Evolutionary conservation across 306 rosid species (phyloP).

Genomic region (Prosopis cineraria): DNA sequence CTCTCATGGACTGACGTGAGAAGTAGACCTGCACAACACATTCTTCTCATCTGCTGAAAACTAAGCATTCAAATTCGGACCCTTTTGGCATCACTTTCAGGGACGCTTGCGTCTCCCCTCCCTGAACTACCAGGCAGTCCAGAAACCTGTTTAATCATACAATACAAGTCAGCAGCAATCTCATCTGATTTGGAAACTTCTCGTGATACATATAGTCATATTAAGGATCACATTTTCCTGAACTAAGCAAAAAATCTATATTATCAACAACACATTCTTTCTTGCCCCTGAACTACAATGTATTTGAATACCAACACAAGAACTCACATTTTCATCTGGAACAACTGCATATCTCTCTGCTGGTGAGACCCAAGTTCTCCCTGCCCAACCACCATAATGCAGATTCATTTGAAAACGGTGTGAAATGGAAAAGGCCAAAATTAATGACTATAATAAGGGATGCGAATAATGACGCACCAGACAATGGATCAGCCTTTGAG

Average conservation of each 20-base stretch:
- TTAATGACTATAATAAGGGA: not conserved
- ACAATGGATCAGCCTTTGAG: conserved; percentile 60
- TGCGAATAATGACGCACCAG: conserved; percentile 59
- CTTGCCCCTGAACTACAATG: conserved; percentile 4
- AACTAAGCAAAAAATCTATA: conserved; percentile 11
- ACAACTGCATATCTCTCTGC: conserved; percentile 92
- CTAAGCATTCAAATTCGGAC: conserved; percentile 41
- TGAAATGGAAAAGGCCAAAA: not conserved
- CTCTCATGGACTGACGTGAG: conserved; percentile 26
- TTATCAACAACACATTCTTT: not conserved
- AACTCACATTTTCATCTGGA: conserved; percentile 91
- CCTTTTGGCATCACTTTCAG: conserved; percentile 67
- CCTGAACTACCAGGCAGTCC: conserved; percentile 51
- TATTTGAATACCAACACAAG: conserved; percentile 5
- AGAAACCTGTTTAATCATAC: conserved; percentile 62
- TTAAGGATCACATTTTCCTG: not conserved
- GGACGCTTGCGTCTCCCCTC: conserved; percentile 67
- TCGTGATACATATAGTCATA: not conserved
- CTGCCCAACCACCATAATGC: conserved; percentile 40
- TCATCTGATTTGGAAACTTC: not conserved
- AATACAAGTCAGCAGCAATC: conserved; percentile 17
- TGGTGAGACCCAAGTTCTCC: conserved; percentile 66
- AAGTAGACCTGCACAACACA: conserved; percentile 24
- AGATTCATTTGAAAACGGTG: conserved; percentile 1
- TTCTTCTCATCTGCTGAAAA: conserved; percentile 9